Conservation (phyloP, 2,329 filamentous ascomycete species). For the Eurotiales sp. region DNA sequence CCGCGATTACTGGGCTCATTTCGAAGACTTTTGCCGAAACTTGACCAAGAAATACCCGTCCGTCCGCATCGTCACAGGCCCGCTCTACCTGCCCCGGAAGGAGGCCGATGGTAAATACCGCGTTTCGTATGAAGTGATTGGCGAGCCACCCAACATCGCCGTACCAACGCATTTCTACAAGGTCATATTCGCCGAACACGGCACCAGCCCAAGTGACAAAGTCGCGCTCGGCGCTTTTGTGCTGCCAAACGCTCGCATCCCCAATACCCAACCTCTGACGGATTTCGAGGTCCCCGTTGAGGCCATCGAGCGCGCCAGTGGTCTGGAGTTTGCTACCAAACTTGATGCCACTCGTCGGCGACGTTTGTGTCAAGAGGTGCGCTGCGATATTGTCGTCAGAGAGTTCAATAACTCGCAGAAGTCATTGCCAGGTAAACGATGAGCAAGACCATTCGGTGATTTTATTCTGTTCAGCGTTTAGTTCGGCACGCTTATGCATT, state of each 20-base stretch:
- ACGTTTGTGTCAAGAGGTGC: conserved; percentile 80
- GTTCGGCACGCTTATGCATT: conserved; percentile 2
- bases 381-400: conserved; percentile 75
- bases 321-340: conserved; percentile 83
- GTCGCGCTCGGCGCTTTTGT: conserved; percentile 94
- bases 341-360: conserved; percentile 70
- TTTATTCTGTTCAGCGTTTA: neutral
- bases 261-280: conserved; percentile 78
- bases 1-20: conserved; percentile 97
- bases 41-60: conserved; percentile 77
- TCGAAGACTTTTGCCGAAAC: conserved; percentile 92
- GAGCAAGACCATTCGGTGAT: neutral
- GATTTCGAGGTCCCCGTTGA: conserved; percentile 96
- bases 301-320: conserved; percentile 85
- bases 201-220: conserved; percentile 57
- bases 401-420: conserved; percentile 66
- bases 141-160: conserved; percentile 85
- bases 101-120: conserved; percentile 94
- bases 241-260: conserved; percentile 83
- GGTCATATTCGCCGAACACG: conserved; percentile 93
- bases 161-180: conserved; percentile 99
- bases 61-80: conserved; percentile 88
- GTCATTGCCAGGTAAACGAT: conserved; percentile 17
- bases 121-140: conserved; percentile 93
- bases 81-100: conserved; percentile 82